These are phyloP conservation scores for Naganishia sp. DNA, from an alignment of 1,284 basidiomycete species.

Conservation along the genomic window DNA sequence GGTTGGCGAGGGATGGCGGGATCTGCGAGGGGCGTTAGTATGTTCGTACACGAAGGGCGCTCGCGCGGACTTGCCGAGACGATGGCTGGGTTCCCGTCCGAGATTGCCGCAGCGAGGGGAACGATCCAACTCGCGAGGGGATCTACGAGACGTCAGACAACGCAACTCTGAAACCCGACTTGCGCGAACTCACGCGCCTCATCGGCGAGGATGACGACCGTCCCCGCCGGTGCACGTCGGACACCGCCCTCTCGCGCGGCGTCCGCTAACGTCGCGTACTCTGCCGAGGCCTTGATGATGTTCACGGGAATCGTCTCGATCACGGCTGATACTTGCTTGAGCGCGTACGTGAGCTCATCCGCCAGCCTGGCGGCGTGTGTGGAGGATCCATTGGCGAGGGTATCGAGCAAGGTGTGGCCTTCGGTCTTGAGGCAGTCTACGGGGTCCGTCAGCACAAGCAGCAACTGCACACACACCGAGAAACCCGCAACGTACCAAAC, in stretches of 20 bases:
- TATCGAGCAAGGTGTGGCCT: neutral
- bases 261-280: conserved; percentile 6
- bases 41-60: neutral
- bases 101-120: conserved; percentile 15
- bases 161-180: neutral
- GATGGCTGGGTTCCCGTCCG: conserved; percentile 29
- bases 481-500: conserved; percentile 12
- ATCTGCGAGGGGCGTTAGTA: neutral
- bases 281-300: conserved; percentile 15
- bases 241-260: conserved; percentile 11
- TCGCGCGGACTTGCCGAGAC: conserved; percentile 18
- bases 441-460: neutral
- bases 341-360: conserved; percentile 18
- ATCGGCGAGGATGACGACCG: conserved; percentile 25
- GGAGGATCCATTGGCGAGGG: conserved; percentile 1
- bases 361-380: neutral
- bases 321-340: conserved; percentile 6
- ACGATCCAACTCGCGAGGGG: conserved; percentile 31
- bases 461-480: too few species aligned
- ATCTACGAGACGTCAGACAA: conserved; percentile 1
- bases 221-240: conserved; percentile 6
- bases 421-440: conserved; percentile 8
- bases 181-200: conserved; percentile 12
- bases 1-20: conserved; percentile 6
- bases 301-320: conserved; percentile 19